A percentile compares a stretch with the other conserved stretches of the same genome.
Evolutionary conservation across 495 filamentous ascomycete species (phyloP).

Genomic region (Tuber melanosporum): DNA sequence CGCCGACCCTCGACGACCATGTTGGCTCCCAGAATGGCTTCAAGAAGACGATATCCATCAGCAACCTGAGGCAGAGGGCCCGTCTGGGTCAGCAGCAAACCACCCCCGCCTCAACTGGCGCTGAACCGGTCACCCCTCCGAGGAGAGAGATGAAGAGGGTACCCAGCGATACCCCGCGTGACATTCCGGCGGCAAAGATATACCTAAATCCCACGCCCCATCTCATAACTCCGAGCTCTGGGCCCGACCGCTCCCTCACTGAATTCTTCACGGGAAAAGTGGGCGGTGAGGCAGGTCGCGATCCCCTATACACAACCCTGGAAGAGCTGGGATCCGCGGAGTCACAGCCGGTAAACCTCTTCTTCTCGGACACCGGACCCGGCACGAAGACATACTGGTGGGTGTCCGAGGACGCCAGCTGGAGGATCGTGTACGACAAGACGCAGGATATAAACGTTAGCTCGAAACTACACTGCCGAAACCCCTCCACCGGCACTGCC

Average conservation of each 20-base stretch:
- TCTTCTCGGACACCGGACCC: conserved; percentile 3
- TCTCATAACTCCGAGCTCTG: background rate
- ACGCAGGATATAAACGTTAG: background rate
- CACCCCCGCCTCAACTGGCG: background rate
- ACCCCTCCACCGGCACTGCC: background rate
- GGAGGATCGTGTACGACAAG: conserved; percentile 20
- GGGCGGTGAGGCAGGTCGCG: background rate
- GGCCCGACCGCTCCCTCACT: conserved; percentile 4
- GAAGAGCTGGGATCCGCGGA: conserved; percentile 13
- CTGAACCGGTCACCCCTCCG: background rate
- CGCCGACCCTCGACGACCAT: background rate
- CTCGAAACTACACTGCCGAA: background rate
- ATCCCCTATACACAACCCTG: conserved; percentile 23
- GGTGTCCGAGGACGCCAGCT: conserved; percentile 26
- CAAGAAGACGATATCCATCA: background rate
- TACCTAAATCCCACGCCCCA: conserved; percentile 9
- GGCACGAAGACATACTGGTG: conserved; percentile 25
- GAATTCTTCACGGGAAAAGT: background rate
- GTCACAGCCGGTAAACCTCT: conserved; percentile 9
- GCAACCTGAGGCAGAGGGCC: background rate
- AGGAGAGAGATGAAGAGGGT: background rate
- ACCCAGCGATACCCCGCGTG: background rate
- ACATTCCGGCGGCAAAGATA: conserved; percentile 20
- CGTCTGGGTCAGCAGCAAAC: background rate
- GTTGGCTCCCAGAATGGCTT: background rate